phyloP scores from a whole-genome alignment of 2,329 filamentous ascomycete species.

The Aureobasidium leucospermi region DNA sequence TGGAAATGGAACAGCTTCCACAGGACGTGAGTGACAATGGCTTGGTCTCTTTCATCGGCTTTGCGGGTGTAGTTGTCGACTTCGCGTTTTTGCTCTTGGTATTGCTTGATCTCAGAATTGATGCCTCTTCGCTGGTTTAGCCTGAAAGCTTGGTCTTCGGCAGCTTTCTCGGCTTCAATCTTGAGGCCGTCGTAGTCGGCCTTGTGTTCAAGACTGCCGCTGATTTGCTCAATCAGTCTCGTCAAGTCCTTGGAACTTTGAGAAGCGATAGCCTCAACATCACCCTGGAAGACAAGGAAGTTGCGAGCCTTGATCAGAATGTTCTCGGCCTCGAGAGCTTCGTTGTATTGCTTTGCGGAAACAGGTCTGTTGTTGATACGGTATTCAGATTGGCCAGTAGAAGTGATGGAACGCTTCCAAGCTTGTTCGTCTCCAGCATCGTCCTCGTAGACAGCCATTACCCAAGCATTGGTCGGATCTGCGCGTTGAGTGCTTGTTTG shows the following conservation, averaged over 20 bases:
- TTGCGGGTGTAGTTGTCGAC: conserved; percentile 91
- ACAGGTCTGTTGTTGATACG: conserved; percentile 91
- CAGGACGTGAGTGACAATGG: conserved; percentile 84
- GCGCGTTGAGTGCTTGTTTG: conserved; percentile 59
- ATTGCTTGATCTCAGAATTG: conserved; percentile 96
- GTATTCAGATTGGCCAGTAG: conserved; percentile 83
- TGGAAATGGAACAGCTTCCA: conserved; percentile 98
- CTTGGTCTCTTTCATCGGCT: conserved; percentile 80
- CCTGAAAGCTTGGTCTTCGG: conserved; percentile 82
- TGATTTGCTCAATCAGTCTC: conserved; percentile 92
- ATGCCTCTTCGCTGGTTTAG: conserved; percentile 85
- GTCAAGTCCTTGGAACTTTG: conserved; percentile 93
- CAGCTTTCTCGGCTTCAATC: conserved; percentile 73
- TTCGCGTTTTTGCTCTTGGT: conserved; percentile 92
- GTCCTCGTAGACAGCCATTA: conserved; percentile 98
- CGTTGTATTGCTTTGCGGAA: conserved; percentile 86
- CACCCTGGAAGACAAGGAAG: conserved; percentile 96
- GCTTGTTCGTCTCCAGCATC: conserved; percentile 90
- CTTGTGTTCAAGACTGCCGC: conserved; percentile 90
- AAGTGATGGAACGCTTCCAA: conserved; percentile 94
- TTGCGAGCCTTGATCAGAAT: conserved; percentile 97
- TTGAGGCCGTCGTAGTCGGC: conserved; percentile 89
- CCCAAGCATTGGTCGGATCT: conserved; percentile 93
- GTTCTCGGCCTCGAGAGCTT: conserved; percentile 83
- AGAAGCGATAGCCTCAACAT: conserved; percentile 92